phyloP scores from a whole-genome alignment of 75 land plant species.

The Pinus taeda region DNA sequence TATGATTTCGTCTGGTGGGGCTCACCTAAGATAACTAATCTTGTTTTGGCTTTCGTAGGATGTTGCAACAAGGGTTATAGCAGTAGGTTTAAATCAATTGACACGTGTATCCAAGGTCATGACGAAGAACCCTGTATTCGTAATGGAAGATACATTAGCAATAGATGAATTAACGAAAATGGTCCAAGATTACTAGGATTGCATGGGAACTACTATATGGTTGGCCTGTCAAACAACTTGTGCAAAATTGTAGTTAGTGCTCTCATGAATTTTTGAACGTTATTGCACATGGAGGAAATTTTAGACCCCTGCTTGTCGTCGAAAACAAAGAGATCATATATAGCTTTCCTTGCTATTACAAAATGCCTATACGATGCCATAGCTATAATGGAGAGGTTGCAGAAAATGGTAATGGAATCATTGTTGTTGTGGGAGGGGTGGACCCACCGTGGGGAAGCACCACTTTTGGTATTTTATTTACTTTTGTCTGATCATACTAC shows the following conservation, averaged over 20 bases:
- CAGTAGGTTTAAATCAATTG: slow-evolving; percentile 63
- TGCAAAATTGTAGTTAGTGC: background rate
- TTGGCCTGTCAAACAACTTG: background rate
- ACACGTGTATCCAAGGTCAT: slow-evolving; percentile 77
- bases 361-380: slow-evolving; percentile 97
- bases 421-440: slow-evolving; percentile 94
- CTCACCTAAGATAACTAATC: background rate
- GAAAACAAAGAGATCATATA: slow-evolving; percentile 83
- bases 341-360: slow-evolving; percentile 87
- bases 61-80: slow-evolving; percentile 75
- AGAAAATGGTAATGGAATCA: slow-evolving; percentile 95
- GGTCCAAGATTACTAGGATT: slow-evolving; percentile 68
- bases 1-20: background rate
- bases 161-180: slow-evolving; percentile 88
- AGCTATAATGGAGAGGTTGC: slow-evolving; percentile 97
- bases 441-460: slow-evolving; percentile 85
- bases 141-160: slow-evolving; percentile 74
- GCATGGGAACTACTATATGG: background rate
- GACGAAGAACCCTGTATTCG: slow-evolving; percentile 80
- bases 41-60: slow-evolving; percentile 36
- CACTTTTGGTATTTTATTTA: slow-evolving; percentile 40
- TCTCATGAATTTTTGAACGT: background rate
- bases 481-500: background rate
- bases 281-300: slow-evolving; percentile 60
- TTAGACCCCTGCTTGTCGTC: slow-evolving; percentile 92